Evolutionary conservation across 2,329 filamentous ascomycete genomes (phyloP), one percentile per base, ranked within the genome.

Genomic region (Penicillium sp.): DNA sequence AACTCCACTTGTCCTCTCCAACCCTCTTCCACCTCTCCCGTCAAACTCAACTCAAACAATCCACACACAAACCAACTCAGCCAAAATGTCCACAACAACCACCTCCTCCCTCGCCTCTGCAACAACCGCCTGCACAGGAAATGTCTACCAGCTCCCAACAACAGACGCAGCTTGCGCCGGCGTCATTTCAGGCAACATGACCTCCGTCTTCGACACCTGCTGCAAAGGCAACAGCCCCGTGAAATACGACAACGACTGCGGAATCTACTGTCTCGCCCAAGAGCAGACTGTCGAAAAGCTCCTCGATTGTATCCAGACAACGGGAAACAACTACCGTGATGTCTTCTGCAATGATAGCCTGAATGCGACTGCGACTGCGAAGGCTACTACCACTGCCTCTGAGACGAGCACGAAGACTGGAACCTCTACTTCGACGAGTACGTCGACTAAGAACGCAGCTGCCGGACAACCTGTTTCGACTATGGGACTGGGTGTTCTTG

Each of bases 181-280:
- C 49, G 66, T 74, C 26, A 70, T 70, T 56, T 69, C 67, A 59
- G 67, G 69, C 5, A 78, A 80, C 61, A 68, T 78, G 70, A 73
- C 76, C 51, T 70, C 75, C 37, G 71, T 79, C 57, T 76, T 82
- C 74, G 56, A 71, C 42, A 62, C 69, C 22, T 83, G 81, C 76
- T 83, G 81, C 65, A 71, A 73, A 11, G 61, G 71, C 10, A 77
- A 80, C 52, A 67, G 75, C 22, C 72, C 82, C 27, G 68, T 78
- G 49, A 70, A 70, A 61, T 83, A 82, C 76, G 72, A 78, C 65
- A 64, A 76, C 66, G 69, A 75, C 64, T 83, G 81, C 72, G 79
- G 78, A 16, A 63, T 82, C 57, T 83, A 82, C 78, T 83, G 81
- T 63, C 76, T 78, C 16, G 78, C 77, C 0, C 66, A 71, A 42